A percentile compares a stretch with the other conserved stretches of the same genome.
These are phyloP conservation scores for Teratosphaeria gauchensis DNA, from an alignment of 2,329 filamentous ascomycete genomes.

Conservation along the genomic window DNA sequence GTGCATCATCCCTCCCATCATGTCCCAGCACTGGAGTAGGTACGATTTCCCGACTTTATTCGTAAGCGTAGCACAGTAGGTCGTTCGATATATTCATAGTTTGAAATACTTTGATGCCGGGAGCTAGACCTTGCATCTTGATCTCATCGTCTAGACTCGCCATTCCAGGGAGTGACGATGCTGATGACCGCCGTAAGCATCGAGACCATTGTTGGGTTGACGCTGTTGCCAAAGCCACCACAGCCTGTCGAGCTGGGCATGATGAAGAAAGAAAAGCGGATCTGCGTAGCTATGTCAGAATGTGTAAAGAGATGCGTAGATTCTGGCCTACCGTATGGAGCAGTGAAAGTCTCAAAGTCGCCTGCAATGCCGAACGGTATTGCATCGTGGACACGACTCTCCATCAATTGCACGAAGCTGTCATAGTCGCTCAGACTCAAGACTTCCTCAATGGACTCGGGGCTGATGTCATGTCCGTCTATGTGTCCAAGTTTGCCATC, in stretches of 20 bases:
- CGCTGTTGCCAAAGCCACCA: slow-evolving; percentile 19
- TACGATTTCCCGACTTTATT: background rate
- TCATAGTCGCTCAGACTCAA: slow-evolving; percentile 8
- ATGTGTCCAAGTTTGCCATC: slow-evolving; percentile 11
- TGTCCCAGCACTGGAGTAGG: too few species aligned
- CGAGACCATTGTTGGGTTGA: slow-evolving; percentile 4
- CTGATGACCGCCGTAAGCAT: slow-evolving; percentile 8
- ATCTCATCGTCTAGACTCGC: slow-evolving; percentile 12
- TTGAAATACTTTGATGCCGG: slow-evolving; percentile 10
- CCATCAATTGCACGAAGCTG: slow-evolving; percentile 11
- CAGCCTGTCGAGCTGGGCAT: slow-evolving; percentile 16
- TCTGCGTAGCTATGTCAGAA: slow-evolving; percentile 5
- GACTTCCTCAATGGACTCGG: slow-evolving; percentile 10
- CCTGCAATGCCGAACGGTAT: slow-evolving; percentile 17
- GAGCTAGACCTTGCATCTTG: slow-evolving; percentile 9
- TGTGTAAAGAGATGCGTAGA: background rate
- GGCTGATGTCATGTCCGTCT: slow-evolving; percentile 10
- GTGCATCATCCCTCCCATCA: too few species aligned
- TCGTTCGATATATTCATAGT: slow-evolving; percentile 13
- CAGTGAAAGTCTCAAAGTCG: slow-evolving; percentile 15
- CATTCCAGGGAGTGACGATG: slow-evolving; percentile 11
- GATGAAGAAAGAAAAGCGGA: slow-evolving; percentile 21
- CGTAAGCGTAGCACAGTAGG: slow-evolving; percentile 17
- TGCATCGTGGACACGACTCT: slow-evolving; percentile 13
- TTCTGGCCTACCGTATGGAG: slow-evolving; percentile 10